Evolutionary conservation across 352 stramenopile genomes (phyloP).

Genomic region (Nothophytophthora sp.): DNA sequence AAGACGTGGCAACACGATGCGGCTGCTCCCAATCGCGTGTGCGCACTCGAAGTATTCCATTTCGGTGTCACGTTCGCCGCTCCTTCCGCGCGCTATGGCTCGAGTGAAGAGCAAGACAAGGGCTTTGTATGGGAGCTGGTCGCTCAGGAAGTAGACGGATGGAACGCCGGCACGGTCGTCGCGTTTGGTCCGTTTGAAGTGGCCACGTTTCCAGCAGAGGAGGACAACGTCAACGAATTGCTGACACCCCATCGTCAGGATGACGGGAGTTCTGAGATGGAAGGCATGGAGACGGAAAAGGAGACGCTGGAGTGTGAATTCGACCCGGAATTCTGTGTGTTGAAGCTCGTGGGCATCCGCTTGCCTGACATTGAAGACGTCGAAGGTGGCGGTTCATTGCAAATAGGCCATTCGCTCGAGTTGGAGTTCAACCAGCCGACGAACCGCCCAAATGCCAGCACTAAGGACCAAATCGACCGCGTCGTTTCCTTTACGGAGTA

Average conservation of each 20-base stretch:
- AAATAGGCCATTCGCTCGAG: conserved; percentile 44
- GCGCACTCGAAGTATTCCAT: conserved; percentile 32
- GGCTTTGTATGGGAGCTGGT: conserved; percentile 33
- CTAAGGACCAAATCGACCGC: conserved; percentile 34
- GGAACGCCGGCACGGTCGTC: conserved; percentile 8
- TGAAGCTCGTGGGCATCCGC: conserved; percentile 51
- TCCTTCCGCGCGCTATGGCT: too few species aligned
- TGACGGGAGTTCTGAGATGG: neutral
- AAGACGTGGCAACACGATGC: conserved; percentile 2
- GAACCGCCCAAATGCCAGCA: conserved; percentile 34
- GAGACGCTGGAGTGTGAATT: conserved; percentile 45
- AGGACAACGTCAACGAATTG: neutral
- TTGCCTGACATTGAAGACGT: conserved; percentile 37
- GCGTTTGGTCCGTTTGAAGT: conserved; percentile 8
- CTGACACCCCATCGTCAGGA: neutral
- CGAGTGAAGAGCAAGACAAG: conserved; percentile 4
- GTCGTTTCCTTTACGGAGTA: conserved; percentile 61
- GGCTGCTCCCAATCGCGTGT: conserved; percentile 5
- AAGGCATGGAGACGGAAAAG: neutral
- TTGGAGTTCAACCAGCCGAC: conserved; percentile 60
- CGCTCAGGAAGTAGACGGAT: conserved; percentile 14
- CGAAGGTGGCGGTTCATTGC: conserved; percentile 15
- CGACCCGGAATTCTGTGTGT: conserved; percentile 51
- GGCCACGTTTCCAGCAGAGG: neutral
- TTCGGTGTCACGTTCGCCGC: conserved; percentile 29